phyloP scores from a whole-genome alignment of 768 basidiomycete species.

The Tricholoma saponaceum region DNA sequence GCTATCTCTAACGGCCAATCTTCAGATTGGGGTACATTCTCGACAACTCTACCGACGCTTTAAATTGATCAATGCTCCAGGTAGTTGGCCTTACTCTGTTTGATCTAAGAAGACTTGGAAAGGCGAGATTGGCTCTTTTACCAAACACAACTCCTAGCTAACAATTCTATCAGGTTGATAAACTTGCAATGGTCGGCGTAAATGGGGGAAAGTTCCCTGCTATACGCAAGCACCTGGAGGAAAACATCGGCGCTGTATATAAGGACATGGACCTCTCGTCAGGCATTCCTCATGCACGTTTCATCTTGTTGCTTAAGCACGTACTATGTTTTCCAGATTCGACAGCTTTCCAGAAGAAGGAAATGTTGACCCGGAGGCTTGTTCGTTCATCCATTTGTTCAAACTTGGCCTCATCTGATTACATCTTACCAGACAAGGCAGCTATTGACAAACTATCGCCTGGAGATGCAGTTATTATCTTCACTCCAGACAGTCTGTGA shows the following conservation, averaged over 20 bases:
- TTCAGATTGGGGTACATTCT: constrained; percentile 64
- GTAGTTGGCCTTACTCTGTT: constrained; percentile 90
- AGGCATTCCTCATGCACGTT: constrained; percentile 17
- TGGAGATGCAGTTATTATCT: constrained; percentile 89
- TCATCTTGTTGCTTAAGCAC: neutral
- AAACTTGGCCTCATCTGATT: neutral
- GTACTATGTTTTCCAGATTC: constrained; percentile 46
- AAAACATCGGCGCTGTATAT: constrained; percentile 82
- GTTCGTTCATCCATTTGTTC: constrained; percentile 39
- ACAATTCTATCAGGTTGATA: constrained; percentile 45
- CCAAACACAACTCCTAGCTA: neutral
- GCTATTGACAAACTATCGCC: constrained; percentile 76
- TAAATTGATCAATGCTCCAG: constrained; percentile 32
- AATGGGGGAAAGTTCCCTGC: constrained; percentile 86
- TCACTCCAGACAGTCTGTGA: constrained; percentile 81
- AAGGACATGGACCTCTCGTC: constrained; percentile 84
- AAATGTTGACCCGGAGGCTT: constrained; percentile 72
- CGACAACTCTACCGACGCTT: neutral
- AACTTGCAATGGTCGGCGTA: constrained; percentile 85
- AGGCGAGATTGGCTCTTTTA: constrained; percentile 51
- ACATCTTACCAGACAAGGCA: constrained; percentile 56
- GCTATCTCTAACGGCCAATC: neutral
- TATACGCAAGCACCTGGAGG: constrained; percentile 73
- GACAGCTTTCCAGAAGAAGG: constrained; percentile 74
- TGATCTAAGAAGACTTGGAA: constrained; percentile 80